Percentiles rank a stretch among this genome's conserved stretches.
These are phyloP conservation scores for Colletotrichum sp. DNA, from an alignment of 2,329 filamentous ascomycete genomes.

Conservation along the genomic window DNA sequence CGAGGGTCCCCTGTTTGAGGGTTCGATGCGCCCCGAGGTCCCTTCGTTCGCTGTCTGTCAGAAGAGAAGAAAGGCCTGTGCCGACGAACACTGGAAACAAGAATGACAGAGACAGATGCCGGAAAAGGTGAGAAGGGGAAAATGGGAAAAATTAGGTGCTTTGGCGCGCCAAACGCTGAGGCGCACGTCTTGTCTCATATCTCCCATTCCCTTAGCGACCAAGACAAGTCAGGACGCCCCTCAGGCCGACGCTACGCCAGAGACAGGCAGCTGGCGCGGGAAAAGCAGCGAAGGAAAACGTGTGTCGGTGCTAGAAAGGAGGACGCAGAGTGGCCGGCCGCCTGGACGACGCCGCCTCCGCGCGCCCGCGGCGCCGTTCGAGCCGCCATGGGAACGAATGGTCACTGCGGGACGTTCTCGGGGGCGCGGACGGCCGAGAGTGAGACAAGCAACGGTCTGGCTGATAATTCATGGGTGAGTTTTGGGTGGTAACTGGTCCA, in stretches of 20 bases:
- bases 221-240: neutral
- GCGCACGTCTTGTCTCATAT: neutral
- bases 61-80: neutral
- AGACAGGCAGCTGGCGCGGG: neutral
- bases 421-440: conserved; percentile 1
- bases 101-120: neutral
- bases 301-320: neutral
- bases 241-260: neutral
- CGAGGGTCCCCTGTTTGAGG: neutral
- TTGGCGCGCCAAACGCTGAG: conserved; percentile 1
- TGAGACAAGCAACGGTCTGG: neutral
- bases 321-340: neutral
- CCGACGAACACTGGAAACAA: neutral
- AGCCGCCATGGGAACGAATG: neutral
- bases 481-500: neutral
- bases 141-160: neutral
- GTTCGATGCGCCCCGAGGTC: neutral
- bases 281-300: neutral
- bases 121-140: neutral
- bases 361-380: neutral
- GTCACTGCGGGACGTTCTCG: neutral
- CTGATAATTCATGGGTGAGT: neutral
- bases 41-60: neutral
- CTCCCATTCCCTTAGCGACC: neutral
- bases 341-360: neutral